These are phyloP conservation scores for Elsinoe australis DNA, from an alignment of 2,329 filamentous ascomycete genomes.

Conservation along the genomic window DNA sequence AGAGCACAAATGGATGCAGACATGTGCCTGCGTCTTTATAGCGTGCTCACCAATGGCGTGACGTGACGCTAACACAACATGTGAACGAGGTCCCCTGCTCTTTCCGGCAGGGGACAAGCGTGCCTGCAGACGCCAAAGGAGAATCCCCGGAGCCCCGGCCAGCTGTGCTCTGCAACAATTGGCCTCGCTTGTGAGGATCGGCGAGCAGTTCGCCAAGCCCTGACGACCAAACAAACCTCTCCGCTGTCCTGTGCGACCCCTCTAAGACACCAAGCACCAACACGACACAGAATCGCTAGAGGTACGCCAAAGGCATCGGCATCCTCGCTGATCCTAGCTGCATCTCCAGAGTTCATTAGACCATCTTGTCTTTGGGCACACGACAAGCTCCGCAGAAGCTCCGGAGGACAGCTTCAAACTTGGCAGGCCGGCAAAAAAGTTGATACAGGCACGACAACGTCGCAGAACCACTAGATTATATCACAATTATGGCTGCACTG, in stretches of 20 bases:
- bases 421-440: neutral
- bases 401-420: conserved; percentile 10
- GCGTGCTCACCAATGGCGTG: conserved; percentile 11
- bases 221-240: conserved; percentile 10
- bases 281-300: too few relatives aligned
- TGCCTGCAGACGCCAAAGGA: too few relatives aligned
- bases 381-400: too few relatives aligned
- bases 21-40: conserved; percentile 16
- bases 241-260: neutral
- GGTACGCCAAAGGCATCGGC: neutral
- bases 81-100: conserved; percentile 5
- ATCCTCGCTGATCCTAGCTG: neutral
- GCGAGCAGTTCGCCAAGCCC: conserved; percentile 7
- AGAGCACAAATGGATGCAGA: conserved; percentile 4
- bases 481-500: conserved; percentile 68
- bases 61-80: neutral
- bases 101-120: too few relatives aligned
- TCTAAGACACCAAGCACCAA: too few relatives aligned
- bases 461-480: neutral
- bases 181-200: neutral
- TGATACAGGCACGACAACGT: neutral
- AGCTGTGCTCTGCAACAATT: too few relatives aligned
- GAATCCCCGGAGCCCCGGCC: neutral
- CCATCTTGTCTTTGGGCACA: neutral
- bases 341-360: neutral